Percentiles rank a stretch among this genome's conserved stretches.
Evolutionary conservation across 305 asterid genomes (phyloP).

Genomic region (Fraxinus platypoda): DNA sequence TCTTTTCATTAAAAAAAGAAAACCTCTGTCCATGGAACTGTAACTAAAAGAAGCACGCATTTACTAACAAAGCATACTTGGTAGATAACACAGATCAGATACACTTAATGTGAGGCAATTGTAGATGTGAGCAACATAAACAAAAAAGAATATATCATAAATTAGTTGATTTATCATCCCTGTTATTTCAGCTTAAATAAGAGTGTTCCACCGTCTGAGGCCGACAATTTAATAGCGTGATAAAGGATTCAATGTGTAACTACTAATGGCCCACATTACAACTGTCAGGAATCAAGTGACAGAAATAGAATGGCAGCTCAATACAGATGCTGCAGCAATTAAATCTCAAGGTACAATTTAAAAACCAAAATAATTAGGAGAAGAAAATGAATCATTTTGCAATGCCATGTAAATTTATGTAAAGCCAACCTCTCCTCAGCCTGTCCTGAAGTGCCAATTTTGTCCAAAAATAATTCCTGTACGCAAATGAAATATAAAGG

Average conservation of each 20-base stretch:
- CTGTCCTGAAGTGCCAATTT: conserved; percentile 47
- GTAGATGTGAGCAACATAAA: background rate
- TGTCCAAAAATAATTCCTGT: conserved; percentile 72
- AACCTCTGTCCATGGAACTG: background rate
- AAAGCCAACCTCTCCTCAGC: conserved; percentile 57
- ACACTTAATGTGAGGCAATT: background rate
- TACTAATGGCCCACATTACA: background rate
- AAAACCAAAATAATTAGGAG: conserved; percentile 4
- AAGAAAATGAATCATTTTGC: conserved; percentile 9
- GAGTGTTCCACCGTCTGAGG: background rate
- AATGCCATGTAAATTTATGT: conserved; percentile 16
- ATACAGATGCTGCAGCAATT: conserved; percentile 2
- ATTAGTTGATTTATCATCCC: background rate
- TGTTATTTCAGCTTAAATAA: background rate
- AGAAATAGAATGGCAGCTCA: background rate
- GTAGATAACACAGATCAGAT: background rate
- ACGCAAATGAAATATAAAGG: conserved; percentile 27
- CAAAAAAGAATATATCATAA: background rate
- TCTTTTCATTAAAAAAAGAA: background rate
- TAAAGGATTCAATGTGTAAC: background rate
- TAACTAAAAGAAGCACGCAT: background rate
- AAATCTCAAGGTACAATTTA: conserved; percentile 2
- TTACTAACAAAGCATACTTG: background rate
- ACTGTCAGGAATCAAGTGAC: conserved; percentile 9
- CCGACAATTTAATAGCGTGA: background rate